Evolutionary conservation across 768 basidiomycete genomes (phyloP), one percentile per base, ranked within the genome.

Genomic region (Gyrodon lividus): DNA sequence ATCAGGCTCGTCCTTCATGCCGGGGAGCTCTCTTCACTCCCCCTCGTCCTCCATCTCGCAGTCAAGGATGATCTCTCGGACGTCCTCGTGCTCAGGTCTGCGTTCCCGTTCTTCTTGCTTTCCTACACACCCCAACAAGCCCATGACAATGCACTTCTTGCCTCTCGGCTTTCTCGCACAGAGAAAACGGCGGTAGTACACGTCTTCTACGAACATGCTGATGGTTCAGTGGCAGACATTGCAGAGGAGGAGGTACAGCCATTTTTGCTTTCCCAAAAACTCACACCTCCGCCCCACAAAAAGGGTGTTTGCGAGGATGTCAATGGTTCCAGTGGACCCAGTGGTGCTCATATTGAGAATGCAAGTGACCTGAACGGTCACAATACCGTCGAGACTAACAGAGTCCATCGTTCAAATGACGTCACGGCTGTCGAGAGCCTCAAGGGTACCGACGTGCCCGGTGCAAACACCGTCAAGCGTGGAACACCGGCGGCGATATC

Each of bases 81-180:
- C 56, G 82, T 83, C 35, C 77, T 95, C 37, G 73, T 86, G 12
- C 83, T 96, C 51, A 84, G 86, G 35, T 81, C 87, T n/a, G 78
- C 83, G 17, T 81, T 91, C 5, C 89, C 89, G 24, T 90, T 85
- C 70, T 86, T 93, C 64, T 60, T 98, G 44, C 76, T 95, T 61
- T 95, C 92, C 6, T 77, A 81, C 31, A 82, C 80, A 1, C 67
- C 82, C 3, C 88, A 92, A 65, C 80, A 93, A 63, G 91, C 93
- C 4, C 89, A 96, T 60, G 91, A 95, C 64, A 86, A 98, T 68
- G 89, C 92, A 20, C 72, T 98, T 31, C 79, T 98, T 16, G 92
- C 92, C 13, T 84, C 90, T 45, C 81, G 86, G 38, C 71, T 98
- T 44, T 91, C 96, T 0, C 77, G 78, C 33, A 67, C 77, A 6